Conservation (phyloP, 371 early-diverging fungal species). For the Rhizoclosmatium hyalinum region DNA sequence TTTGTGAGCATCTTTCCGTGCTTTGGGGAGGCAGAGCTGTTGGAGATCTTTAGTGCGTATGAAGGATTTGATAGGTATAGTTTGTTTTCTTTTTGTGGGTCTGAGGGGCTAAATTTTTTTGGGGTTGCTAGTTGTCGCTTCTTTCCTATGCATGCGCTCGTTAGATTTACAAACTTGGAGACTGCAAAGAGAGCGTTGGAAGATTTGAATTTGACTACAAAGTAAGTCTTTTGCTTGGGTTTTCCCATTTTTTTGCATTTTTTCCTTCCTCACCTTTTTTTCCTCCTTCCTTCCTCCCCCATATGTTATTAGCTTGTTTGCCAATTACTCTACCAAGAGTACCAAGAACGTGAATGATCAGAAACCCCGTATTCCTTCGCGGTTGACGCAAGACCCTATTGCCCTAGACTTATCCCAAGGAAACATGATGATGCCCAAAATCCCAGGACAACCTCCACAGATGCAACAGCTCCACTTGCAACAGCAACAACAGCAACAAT, state of each 20-base stretch:
- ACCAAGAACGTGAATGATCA: slow-evolving; percentile 32
- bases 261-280: background rate
- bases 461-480: background rate
- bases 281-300: background rate
- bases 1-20: slow-evolving; percentile 53
- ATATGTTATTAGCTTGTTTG: slow-evolving; percentile 38
- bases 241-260: background rate
- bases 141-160: slow-evolving; percentile 51
- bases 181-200: slow-evolving; percentile 47
- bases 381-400: slow-evolving; percentile 11
- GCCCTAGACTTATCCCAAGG: background rate
- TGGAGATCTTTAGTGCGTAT: slow-evolving; percentile 48
- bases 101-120: background rate
- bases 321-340: slow-evolving; percentile 57
- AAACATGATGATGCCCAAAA: background rate
- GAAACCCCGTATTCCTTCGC: slow-evolving; percentile 3
- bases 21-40: slow-evolving; percentile 51
- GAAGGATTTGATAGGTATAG: slow-evolving; percentile 52
- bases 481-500: slow-evolving; percentile 5
- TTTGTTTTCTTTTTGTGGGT: background rate
- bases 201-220: slow-evolving; percentile 52
- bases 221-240: slow-evolving; percentile 15
- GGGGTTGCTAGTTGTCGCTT: slow-evolving; percentile 44
- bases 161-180: slow-evolving; percentile 48
- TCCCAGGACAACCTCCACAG: background rate